Percentiles rank a stretch among this genome's conserved stretches.
These are phyloP conservation scores for Botrytis galanthina DNA, from an alignment of 2,329 filamentous ascomycete species.

Conservation along the genomic window DNA sequence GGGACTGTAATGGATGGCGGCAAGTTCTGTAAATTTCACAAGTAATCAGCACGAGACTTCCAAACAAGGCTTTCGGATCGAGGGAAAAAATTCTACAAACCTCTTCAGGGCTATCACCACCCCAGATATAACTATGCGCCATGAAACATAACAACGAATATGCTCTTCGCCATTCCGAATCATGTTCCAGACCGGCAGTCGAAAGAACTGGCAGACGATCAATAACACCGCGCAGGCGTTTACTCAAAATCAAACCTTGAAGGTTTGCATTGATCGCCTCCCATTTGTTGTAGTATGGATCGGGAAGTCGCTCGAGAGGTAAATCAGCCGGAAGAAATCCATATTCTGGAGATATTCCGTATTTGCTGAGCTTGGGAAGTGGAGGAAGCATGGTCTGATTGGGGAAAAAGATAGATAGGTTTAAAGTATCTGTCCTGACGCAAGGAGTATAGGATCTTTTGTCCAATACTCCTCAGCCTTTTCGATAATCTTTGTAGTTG, in stretches of 20 bases:
- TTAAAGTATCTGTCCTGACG: slow-evolving; percentile 48
- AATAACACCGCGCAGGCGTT: slow-evolving; percentile 75
- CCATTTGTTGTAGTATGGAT: slow-evolving; percentile 94
- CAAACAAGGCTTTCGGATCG: background rate
- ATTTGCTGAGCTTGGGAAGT: slow-evolving; percentile 67
- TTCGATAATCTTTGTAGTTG: slow-evolving; percentile 28
- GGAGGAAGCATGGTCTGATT: slow-evolving; percentile 50
- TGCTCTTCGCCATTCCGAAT: slow-evolving; percentile 89
- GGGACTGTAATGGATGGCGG: slow-evolving; percentile 82
- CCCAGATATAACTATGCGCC: slow-evolving; percentile 95
- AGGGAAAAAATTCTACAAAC: slow-evolving; percentile 41
- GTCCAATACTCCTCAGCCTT: slow-evolving; percentile 64
- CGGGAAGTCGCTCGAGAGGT: slow-evolving; percentile 76
- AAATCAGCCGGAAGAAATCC: slow-evolving; percentile 85
- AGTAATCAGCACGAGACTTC: background rate
- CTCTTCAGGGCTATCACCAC: slow-evolving; percentile 78
- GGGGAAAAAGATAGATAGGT: slow-evolving; percentile 23
- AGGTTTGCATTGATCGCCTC: slow-evolving; percentile 83
- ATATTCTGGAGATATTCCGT: slow-evolving; percentile 73
- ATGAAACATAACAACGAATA: slow-evolving; percentile 90
- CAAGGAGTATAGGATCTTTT: slow-evolving; percentile 61
- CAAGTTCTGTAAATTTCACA: slow-evolving; percentile 47
- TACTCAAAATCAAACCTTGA: slow-evolving; percentile 81
- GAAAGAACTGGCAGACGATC: slow-evolving; percentile 80
- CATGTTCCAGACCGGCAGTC: slow-evolving; percentile 75